A percentile compares a stretch with the other conserved stretches of the same genome.
Conservation (phyloP, 129 eudicot genomes). For the Logfia minima region DNA sequence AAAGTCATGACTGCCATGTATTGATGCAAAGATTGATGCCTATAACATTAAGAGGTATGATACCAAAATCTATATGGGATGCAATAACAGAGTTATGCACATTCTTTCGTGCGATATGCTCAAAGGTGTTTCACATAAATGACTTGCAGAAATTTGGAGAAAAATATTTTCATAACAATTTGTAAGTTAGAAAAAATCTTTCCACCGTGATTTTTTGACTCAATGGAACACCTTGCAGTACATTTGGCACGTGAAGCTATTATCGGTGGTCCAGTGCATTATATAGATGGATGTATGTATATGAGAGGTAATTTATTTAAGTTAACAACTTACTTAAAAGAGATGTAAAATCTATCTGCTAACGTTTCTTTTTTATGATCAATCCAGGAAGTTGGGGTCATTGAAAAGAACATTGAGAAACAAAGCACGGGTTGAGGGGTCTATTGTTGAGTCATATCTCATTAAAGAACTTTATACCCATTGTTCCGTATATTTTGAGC, state of each 20-base stretch:
- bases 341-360: neutral
- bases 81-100: neutral
- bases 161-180: neutral
- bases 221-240: neutral
- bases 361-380: neutral
- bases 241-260: neutral
- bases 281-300: slow-evolving; percentile 1
- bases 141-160: neutral
- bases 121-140: neutral
- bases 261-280: neutral
- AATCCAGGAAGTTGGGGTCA: neutral
- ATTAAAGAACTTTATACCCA: neutral
- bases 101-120: neutral
- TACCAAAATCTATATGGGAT: too few relatives aligned
- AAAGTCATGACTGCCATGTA: too few relatives aligned
- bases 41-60: too few relatives aligned
- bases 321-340: neutral
- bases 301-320: neutral
- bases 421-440: neutral
- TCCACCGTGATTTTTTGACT: neutral
- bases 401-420: neutral
- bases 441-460: neutral
- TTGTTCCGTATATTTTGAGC: neutral
- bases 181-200: neutral
- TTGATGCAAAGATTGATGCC: too few relatives aligned